Base-by-base conservation (phyloP, 495 filamentous ascomycete genomes). In the Penicillium angulare region DNA sequence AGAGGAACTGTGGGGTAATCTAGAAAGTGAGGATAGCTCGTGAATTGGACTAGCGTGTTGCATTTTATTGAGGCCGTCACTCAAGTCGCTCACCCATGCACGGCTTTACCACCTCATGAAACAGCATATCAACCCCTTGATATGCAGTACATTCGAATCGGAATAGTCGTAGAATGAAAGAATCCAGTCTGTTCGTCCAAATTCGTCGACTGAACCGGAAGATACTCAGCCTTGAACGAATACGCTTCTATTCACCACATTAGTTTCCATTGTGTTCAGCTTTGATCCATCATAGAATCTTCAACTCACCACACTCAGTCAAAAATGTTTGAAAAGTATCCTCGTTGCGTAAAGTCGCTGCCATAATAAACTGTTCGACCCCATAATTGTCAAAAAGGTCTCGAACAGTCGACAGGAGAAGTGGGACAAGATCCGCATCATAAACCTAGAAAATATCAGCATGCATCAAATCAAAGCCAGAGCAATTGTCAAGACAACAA, bases 261-360 rank as follows among this genome's bases (percentile, higher is more conserved):
- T 9, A 17, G 16, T 43, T 16, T 21, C 9, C 32, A 5, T 39
- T 12, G 10, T 7, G 2, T 48, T 24, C 6, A 12, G 2, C n/a
- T 22, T 13, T 15, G n/a, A n/a, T n/a, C n/a, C n/a, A n/a, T n/a
- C n/a, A 5, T 10, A 46, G 27, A 46, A 8, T 17, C 10, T 24
- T 17, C 33, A 20, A 74, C 81, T 52, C 63, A 87, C 85, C 67
- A 63, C 85, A 88, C 29, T 67, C 76, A 29, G 68, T 52, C 32
- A 75, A 43, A 47, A 89, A 88, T 1, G 64, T 63, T 38, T 75
- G 64, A 60, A 86, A 80, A 0, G 86, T 89, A 22, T 84, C 64
- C 52, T 81, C 67, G 47, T 86, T 87, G 23, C 86, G 76, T 16
- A 87, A 66, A 2, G 83, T 82, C 8, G 79, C 81, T 0, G 83